Percentiles rank a stretch among this genome's conserved stretches.
Conservation (phyloP, 1,284 basidiomycete species). For the Ceratorhiza oryzae-sativae region DNA sequence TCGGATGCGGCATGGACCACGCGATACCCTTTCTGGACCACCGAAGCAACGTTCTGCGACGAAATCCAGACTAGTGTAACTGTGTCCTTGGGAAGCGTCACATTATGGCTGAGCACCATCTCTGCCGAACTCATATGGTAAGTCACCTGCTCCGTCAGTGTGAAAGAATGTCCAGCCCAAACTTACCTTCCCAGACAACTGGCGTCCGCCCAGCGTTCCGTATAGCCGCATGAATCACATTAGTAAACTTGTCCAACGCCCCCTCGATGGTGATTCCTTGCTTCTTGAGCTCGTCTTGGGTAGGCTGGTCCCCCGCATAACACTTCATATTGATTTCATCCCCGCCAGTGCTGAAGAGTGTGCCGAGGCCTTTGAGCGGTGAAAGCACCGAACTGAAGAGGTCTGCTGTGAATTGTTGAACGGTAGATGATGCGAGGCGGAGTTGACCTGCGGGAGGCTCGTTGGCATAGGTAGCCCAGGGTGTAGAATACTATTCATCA, state of each 20-base stretch:
- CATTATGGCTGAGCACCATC: slow-evolving; percentile 71
- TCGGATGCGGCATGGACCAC: slow-evolving; percentile 74
- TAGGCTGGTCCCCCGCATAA: slow-evolving; percentile 68
- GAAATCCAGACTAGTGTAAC: slow-evolving; percentile 81
- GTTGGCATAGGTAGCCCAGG: slow-evolving; percentile 40
- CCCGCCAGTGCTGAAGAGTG: slow-evolving; percentile 78
- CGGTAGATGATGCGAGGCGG: slow-evolving; percentile 63
- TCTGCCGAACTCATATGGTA: slow-evolving; percentile 52
- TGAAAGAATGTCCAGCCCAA: slow-evolving; percentile 48
- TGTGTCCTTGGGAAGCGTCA: slow-evolving; percentile 69
- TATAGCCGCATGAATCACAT: slow-evolving; percentile 60
- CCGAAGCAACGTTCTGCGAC: slow-evolving; percentile 63
- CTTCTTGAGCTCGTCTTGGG: slow-evolving; percentile 59
- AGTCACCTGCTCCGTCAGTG: slow-evolving; percentile 5
- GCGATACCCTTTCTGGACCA: slow-evolving; percentile 65
- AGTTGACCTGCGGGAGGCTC: slow-evolving; percentile 86
- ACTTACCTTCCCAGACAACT: slow-evolving; percentile 72
- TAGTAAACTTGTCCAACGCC: slow-evolving; percentile 69
- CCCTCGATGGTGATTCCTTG: slow-evolving; percentile 65
- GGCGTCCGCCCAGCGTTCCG: slow-evolving; percentile 60
- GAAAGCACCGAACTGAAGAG: slow-evolving; percentile 56
- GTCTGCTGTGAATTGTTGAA: slow-evolving; percentile 56
- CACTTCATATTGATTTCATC: slow-evolving; percentile 81
- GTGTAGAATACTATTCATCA: slow-evolving; percentile 3
- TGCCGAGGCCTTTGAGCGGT: slow-evolving; percentile 60